Percentiles rank a stretch among this genome's conserved stretches.
These are phyloP conservation scores for Sordariomycetes sp. DNA, from an alignment of 2,329 filamentous ascomycete genomes.

Conservation along the genomic window DNA sequence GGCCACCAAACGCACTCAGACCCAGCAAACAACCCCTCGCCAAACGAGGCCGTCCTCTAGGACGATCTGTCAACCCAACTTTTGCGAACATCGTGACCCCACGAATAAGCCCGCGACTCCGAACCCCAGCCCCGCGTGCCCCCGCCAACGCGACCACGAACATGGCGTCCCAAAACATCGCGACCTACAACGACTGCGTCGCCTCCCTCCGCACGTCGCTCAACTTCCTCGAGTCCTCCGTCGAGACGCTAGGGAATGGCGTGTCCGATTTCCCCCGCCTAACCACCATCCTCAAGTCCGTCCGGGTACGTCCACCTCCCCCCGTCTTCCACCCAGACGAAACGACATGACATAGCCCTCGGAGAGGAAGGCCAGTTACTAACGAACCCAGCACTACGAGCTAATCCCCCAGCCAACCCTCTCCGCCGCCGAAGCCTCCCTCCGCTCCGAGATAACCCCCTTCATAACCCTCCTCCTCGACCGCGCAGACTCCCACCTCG, in stretches of 20 bases:
- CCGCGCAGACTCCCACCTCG: constrained; percentile 71
- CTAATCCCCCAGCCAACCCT: constrained; percentile 78
- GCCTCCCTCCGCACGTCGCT: constrained; percentile 46
- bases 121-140: not conserved
- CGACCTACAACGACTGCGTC: constrained; percentile 43
- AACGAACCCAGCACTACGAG: constrained; percentile 62
- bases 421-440: constrained; percentile 65
- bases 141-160: not conserved
- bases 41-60: too few relatives aligned
- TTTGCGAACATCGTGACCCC: not conserved
- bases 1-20: too few relatives aligned
- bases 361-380: not conserved
- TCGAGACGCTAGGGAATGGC: constrained; percentile 39
- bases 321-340: constrained; percentile 52
- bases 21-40: too few relatives aligned
- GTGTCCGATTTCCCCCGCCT: constrained; percentile 46
- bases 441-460: constrained; percentile 82
- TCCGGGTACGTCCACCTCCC: constrained; percentile 29
- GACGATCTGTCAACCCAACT: too few relatives aligned
- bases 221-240: constrained; percentile 45
- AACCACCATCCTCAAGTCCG: constrained; percentile 39
- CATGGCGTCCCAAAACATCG: constrained; percentile 5
- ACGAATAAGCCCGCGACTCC: not conserved
- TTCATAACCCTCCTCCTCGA: constrained; percentile 68
- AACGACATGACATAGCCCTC: constrained; percentile 18